These are phyloP conservation scores for Dendrobium huoshanense DNA, from an alignment of 106 monocot genomes.

Conservation along the genomic window DNA sequence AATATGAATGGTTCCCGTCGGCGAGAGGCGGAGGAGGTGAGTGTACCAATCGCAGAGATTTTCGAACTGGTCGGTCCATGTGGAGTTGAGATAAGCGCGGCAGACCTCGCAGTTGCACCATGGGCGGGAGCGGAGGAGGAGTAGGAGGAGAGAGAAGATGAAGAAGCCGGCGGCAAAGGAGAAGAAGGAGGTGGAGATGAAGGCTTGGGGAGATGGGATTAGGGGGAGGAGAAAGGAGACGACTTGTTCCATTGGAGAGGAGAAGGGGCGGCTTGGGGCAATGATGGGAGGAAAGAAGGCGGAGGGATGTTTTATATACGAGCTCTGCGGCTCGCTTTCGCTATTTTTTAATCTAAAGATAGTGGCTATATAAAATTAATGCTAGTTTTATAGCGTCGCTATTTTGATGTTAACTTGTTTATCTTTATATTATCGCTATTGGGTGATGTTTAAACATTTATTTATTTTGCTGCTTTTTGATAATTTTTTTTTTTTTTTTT, in stretches of 20 bases:
- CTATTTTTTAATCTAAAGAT: neutral
- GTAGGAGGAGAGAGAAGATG: constrained; percentile 15
- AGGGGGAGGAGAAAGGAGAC: neutral
- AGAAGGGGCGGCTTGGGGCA: neutral
- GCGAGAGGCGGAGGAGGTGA: constrained; percentile 56
- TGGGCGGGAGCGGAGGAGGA: constrained; percentile 18
- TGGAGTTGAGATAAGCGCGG: constrained; percentile 27
- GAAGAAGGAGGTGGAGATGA: constrained; percentile 31
- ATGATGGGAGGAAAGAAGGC: neutral
- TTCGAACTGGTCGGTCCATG: constrained; percentile 35
- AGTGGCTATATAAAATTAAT: neutral
- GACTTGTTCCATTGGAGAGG: neutral
- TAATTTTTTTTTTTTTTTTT: no score
- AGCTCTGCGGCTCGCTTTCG: neutral
- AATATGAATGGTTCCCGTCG: constrained; percentile 53
- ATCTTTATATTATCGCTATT: no score
- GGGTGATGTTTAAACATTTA: no score
- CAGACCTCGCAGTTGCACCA: constrained; percentile 55
- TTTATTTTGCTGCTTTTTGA: no score
- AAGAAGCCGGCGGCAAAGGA: constrained; percentile 22
- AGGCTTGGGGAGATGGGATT: neutral
- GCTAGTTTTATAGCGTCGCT: no score
- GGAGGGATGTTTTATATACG: neutral
- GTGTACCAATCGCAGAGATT: constrained; percentile 74
- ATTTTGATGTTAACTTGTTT: no score